Evolutionary conservation across 108 stramenopile species (phyloP).

Genomic region (Cyclostephanos tholiformis): DNA sequence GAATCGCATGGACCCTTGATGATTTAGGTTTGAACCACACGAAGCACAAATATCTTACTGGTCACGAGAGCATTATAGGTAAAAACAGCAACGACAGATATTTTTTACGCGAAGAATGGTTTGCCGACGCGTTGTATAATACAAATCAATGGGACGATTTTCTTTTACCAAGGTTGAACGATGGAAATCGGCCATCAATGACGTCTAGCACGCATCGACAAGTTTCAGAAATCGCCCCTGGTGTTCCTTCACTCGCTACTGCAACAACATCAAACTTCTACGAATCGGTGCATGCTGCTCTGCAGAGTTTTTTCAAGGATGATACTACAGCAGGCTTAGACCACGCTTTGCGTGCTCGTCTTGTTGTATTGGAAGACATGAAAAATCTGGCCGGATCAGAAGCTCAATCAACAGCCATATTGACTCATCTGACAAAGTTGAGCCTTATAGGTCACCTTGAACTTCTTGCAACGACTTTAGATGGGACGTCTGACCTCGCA

Average conservation of each 20-base stretch:
- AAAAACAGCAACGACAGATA: slow-evolving; percentile 1
- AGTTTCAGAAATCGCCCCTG: not conserved
- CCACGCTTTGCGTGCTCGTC: slow-evolving; percentile 25
- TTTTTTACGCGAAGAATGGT: slow-evolving; percentile 66
- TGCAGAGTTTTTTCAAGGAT: slow-evolving; percentile 28
- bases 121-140: slow-evolving; percentile 55
- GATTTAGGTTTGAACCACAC: slow-evolving; percentile 47
- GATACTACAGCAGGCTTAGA: slow-evolving; percentile 31
- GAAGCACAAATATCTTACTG: slow-evolving; percentile 38
- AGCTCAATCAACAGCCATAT: slow-evolving; percentile 30
- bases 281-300: slow-evolving; percentile 32
- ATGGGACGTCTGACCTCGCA: slow-evolving; percentile 7
- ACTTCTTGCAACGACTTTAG: slow-evolving; percentile 22
- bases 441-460: slow-evolving; percentile 29
- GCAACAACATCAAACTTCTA: slow-evolving; percentile 19
- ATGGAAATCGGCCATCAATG: not conserved
- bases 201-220: not conserved
- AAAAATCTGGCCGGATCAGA: slow-evolving; percentile 36
- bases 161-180: slow-evolving; percentile 25
- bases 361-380: slow-evolving; percentile 40
- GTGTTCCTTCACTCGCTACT: slow-evolving; percentile 2
- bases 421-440: slow-evolving; percentile 32
- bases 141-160: slow-evolving; percentile 40
- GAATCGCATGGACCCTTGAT: slow-evolving; percentile 33
- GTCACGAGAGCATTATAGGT: slow-evolving; percentile 7